Base-by-base conservation (phyloP, 345 rosid genomes). In the Eucalyptus pauciflora region DNA sequence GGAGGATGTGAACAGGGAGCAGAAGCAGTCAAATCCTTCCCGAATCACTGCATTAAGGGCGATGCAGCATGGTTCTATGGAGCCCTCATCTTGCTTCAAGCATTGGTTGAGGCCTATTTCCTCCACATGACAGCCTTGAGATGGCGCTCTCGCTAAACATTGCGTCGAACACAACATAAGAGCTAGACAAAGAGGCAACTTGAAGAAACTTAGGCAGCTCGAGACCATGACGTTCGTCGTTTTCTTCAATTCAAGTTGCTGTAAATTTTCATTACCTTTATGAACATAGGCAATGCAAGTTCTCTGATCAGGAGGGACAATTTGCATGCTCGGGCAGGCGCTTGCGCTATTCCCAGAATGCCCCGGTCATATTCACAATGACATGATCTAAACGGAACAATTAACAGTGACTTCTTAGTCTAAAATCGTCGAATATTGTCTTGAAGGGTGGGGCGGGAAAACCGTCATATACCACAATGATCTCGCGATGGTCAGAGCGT, bases 21-120 rank as follows among this genome's bases (percentile, higher is more conserved):
- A 93, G 88, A 92, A 88, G 90, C 94, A 93, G 83, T 88, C 88
- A 9, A 46, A 91, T 62, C 93, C 93, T 25, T 86, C 85, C 56
- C 50, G 89, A 64, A 86, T 89, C 52, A 86, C 90, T 89, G 88
- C 87, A 88, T 90, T 90, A 43, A 94, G 91, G 13, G 88, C 87
- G 48, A 89, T 64, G 94, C 94, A 93, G 91, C 95, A 93, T 20
- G 12, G 56, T 29, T 92, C 89, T 50, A 80, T 88, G 37, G 92
- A 50, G 79, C 48, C 89, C 41, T 87, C 86, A 3, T 50, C 83
- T 85, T 88, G 94, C 46, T 71, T 89, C 85, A 91, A 89, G 88
- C 95, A 91, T 46, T 76, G 88, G 52, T 87, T 43, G 4, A 91
- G 76, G 80, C 92, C 90, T 45, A 91, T 79, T 8, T 51, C 90